Conservation (phyloP, 768 basidiomycete species). For the Ramaria sp. region DNA sequence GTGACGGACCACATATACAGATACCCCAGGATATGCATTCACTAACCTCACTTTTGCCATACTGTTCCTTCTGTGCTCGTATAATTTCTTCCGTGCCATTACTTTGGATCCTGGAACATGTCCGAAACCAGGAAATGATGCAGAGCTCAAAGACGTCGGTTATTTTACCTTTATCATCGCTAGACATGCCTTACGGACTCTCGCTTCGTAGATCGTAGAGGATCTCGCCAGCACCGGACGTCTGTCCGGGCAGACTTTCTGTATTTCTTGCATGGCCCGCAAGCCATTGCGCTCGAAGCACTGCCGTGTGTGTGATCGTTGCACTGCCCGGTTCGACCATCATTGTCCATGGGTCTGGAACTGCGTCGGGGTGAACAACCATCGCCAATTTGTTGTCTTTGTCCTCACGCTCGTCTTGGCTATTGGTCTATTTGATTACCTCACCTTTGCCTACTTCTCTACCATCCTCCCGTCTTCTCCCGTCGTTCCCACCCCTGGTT, state of each 20-base stretch:
- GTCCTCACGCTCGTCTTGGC: constrained; percentile 77
- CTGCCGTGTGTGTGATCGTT: constrained; percentile 85
- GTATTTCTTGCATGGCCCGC: constrained; percentile 89
- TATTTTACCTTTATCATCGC: background rate
- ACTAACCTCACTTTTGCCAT: constrained; percentile 71
- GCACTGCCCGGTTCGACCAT: constrained; percentile 86
- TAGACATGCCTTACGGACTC: background rate
- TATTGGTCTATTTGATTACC: constrained; percentile 71
- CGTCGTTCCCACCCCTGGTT: constrained; percentile 8
- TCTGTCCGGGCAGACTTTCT: constrained; percentile 93
- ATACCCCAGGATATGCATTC: constrained; percentile 66
- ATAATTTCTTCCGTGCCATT: constrained; percentile 87
- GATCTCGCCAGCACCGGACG: constrained; percentile 80
- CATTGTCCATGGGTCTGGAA: constrained; percentile 99
- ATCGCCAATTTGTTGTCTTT: constrained; percentile 94
- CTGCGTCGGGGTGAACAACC: constrained; percentile 91
- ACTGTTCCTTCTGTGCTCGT: constrained; percentile 57
- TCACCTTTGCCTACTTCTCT: constrained; percentile 67
- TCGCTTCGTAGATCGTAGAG: constrained; percentile 60
- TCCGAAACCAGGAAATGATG: constrained; percentile 70
- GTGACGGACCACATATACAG: constrained; percentile 27
- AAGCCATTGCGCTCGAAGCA: constrained; percentile 94
- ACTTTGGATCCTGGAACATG: constrained; percentile 85
- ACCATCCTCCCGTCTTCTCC: constrained; percentile 27
- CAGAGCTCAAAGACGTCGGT: constrained; percentile 77